These are phyloP conservation scores for Candida frijolesensis DNA, from an alignment of 1,139 yeast species.

Conservation along the genomic window DNA sequence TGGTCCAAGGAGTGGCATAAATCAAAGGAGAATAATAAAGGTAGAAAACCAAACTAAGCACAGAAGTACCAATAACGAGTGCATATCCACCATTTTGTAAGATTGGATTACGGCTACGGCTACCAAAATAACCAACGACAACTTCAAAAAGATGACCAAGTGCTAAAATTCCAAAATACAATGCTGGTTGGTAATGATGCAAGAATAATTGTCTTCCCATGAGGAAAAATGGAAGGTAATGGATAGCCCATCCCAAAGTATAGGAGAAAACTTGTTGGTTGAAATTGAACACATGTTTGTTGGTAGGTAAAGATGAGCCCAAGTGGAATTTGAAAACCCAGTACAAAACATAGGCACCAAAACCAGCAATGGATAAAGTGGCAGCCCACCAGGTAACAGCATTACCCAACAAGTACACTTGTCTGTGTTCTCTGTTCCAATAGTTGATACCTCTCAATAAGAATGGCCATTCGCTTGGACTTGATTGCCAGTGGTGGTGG, in stretches of 20 bases:
- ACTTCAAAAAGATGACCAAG: constrained; percentile 82
- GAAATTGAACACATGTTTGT: constrained; percentile 66
- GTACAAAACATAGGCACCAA: constrained; percentile 52
- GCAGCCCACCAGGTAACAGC: constrained; percentile 89
- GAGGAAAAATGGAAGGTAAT: constrained; percentile 83
- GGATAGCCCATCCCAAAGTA: constrained; percentile 80
- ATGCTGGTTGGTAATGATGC: constrained; percentile 90
- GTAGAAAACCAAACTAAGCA: constrained; percentile 58
- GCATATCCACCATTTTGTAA: constrained; percentile 42
- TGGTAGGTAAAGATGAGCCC: constrained; percentile 51
- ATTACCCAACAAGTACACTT: constrained; percentile 88
- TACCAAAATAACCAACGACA: constrained; percentile 46
- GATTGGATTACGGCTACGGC: constrained; percentile 28
- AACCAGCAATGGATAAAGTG: constrained; percentile 58
- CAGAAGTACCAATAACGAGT: constrained; percentile 50
- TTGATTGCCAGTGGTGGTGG: constrained; percentile 85
- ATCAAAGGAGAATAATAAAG: constrained; percentile 69
- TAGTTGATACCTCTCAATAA: constrained; percentile 91
- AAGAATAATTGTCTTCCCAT: constrained; percentile 94
- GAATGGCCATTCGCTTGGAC: constrained; percentile 88
- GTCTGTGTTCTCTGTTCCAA: constrained; percentile 79
- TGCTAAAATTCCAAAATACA: constrained; percentile 84
- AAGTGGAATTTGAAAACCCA: constrained; percentile 78
- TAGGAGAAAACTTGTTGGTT: constrained; percentile 70
- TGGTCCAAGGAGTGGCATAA: constrained; percentile 85